Conservation (phyloP, 1,284 basidiomycete species). For the Cutaneotrichosporon mucoides region DNA sequence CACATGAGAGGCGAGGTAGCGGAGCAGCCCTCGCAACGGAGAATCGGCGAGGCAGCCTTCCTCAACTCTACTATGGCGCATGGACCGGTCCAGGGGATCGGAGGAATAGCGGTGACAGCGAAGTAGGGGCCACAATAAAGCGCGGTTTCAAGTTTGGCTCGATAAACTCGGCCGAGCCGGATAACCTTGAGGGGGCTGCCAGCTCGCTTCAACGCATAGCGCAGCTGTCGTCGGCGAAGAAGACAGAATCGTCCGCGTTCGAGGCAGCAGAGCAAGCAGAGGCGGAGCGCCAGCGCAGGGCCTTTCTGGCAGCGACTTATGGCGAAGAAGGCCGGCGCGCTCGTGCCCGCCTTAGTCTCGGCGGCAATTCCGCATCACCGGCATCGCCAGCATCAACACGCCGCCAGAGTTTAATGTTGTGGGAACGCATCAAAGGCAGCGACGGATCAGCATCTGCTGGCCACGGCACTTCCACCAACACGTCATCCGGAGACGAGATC, state of each 20-base stretch:
- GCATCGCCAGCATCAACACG: slow-evolving; percentile 24
- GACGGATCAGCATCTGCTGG: neutral
- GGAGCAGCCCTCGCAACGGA: slow-evolving; percentile 2
- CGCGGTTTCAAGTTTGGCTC: slow-evolving; percentile 36
- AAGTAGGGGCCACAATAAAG: slow-evolving; percentile 16
- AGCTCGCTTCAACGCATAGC: slow-evolving; percentile 14
- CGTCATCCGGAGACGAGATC: neutral
- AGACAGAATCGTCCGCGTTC: slow-evolving; percentile 26
- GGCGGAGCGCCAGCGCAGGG: slow-evolving; percentile 44
- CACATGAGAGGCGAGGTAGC: slow-evolving; percentile 9
- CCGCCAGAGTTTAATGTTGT: slow-evolving; percentile 38
- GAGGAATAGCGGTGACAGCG: slow-evolving; percentile 26
- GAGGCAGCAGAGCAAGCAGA: slow-evolving; percentile 43
- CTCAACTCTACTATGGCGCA: slow-evolving; percentile 36
- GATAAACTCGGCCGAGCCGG: neutral
- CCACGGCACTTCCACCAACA: neutral
- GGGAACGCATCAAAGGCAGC: slow-evolving; percentile 32
- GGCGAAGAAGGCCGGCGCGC: slow-evolving; percentile 40
- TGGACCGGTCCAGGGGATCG: slow-evolving; percentile 27
- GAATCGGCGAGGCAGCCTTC: slow-evolving; percentile 36
- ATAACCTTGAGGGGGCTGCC: neutral
- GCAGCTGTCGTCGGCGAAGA: slow-evolving; percentile 4
- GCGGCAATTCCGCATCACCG: slow-evolving; percentile 24
- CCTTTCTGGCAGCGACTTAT: slow-evolving; percentile 46
- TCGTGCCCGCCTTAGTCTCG: slow-evolving; percentile 40